Evolutionary conservation across 2,329 filamentous ascomycete genomes (phyloP), one percentile per base, ranked within the genome.

Genomic region (Cercospora nicotianae): DNA sequence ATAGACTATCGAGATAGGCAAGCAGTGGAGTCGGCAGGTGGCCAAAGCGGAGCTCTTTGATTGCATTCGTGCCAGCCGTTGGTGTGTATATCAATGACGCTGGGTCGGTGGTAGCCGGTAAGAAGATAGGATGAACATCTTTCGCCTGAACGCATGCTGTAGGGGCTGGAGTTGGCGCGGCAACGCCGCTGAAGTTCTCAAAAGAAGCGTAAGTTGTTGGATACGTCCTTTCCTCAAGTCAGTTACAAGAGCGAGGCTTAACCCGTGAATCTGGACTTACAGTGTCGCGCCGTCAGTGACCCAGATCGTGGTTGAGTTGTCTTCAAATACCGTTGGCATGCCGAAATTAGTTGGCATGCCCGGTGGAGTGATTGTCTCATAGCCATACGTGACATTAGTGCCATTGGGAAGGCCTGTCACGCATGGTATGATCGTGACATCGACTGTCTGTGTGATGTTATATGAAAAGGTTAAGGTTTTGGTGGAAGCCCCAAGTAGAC

Each of bases 401-500:
- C 55, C 55, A 59, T 59, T 28, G 28, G 55, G 20, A n/a, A 59
- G n/a, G 2, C 55, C 55, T 10, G 55, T 59, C n/a, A 59, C 55
- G 26, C 16, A 59, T 16, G 55, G 28, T 26, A 59, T 31, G n/a
- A 59, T 30, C 26, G 28, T 36, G 55, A 59, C 55, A 28, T 59
- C 55, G 28, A 59, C 28, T 18, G 30, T 59, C n/a, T 59, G 55
- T 8, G 55, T 59, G 55, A 59, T 28, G 7, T 59, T 59, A 13
- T 28, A 59, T 1, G 55, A 30, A 28, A 59, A 59, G 9, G 36
- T 31, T 28, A 28, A 36, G 5, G 12, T n/a, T 23, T 30, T 18
- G 55, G 31, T 30, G 26, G n/a, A 36, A n/a, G 28, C 55, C 13
- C 55, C 36, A 42, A 42, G 6, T 42, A 42, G 36, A 42, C 36